phyloP scores from a whole-genome alignment of 345 rosid genomes.

The Cardamine chenopodiifolia region DNA sequence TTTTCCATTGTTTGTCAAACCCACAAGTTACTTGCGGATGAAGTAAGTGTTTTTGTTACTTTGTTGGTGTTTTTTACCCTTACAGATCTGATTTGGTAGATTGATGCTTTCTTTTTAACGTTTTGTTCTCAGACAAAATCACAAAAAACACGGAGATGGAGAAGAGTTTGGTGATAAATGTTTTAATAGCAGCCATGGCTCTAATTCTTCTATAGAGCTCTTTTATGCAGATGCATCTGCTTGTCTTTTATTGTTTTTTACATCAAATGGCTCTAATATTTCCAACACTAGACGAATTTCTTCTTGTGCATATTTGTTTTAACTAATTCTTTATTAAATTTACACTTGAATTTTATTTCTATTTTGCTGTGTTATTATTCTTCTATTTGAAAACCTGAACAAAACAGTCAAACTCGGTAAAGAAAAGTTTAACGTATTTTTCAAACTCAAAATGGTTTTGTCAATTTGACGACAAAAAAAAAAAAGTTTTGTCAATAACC shows the following conservation, averaged over 20 bases:
- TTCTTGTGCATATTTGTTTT: slow-evolving; percentile 18
- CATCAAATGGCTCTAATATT: slow-evolving; percentile 10
- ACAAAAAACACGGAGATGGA: slow-evolving; percentile 22
- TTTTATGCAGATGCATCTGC: neutral
- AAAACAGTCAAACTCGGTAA: slow-evolving; percentile 26
- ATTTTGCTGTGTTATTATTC: neutral
- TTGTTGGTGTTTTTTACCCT: neutral
- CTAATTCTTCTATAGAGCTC: neutral
- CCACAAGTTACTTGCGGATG: slow-evolving; percentile 32
- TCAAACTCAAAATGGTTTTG: slow-evolving; percentile 20
- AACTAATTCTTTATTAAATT: neutral
- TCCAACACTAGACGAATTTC: slow-evolving; percentile 2
- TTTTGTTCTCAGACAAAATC: slow-evolving; percentile 11
- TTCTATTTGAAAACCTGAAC: slow-evolving; percentile 2
- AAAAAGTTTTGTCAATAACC: slow-evolving; percentile 19
- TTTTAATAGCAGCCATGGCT: slow-evolving; percentile 19
- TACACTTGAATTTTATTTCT: neutral
- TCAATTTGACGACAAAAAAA: too few species aligned
- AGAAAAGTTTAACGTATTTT: slow-evolving; percentile 24
- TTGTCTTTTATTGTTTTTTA: neutral
- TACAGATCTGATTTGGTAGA: neutral
- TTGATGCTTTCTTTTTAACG: neutral
- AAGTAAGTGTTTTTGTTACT: slow-evolving; percentile 27
- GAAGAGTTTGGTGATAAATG: slow-evolving; percentile 30
- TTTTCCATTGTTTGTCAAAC: slow-evolving; percentile 21